Percentiles rank a stretch among this genome's conserved stretches.
phyloP scores from a whole-genome alignment of 2,329 filamentous ascomycete genomes.

The Dothideomycetes sp. region DNA sequence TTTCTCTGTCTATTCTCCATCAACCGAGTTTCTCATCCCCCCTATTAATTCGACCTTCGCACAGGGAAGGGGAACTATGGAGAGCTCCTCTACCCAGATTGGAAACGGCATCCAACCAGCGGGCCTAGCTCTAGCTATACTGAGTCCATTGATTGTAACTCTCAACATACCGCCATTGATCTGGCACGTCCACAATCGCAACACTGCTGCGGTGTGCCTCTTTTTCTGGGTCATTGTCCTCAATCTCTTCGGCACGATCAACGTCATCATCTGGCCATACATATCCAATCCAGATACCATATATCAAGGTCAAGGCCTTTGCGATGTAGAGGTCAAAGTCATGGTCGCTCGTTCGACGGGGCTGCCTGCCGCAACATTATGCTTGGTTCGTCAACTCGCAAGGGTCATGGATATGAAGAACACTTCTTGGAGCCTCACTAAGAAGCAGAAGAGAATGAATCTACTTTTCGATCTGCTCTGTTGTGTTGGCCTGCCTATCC shows the following conservation, averaged over 20 bases:
- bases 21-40: neutral
- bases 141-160: conserved; percentile 43
- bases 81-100: neutral
- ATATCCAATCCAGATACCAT: conserved; percentile 42
- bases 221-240: conserved; percentile 47
- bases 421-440: conserved; percentile 42
- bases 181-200: conserved; percentile 52
- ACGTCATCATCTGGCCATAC: conserved; percentile 55
- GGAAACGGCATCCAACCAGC: conserved; percentile 20
- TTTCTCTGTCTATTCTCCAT: neutral
- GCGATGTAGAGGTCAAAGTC: conserved; percentile 56
- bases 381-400: conserved; percentile 53
- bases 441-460: conserved; percentile 38
- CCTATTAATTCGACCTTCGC: neutral
- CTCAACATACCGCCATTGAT: conserved; percentile 49
- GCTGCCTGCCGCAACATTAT: conserved; percentile 43
- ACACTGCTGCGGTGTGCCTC: conserved; percentile 50
- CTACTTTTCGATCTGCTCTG: conserved; percentile 44
- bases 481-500: conserved; percentile 46
- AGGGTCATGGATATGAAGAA: conserved; percentile 51
- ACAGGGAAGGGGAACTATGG: conserved; percentile 7
- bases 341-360: conserved; percentile 45
- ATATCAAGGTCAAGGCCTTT: conserved; percentile 53
- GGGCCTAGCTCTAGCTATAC: conserved; percentile 38
- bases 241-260: conserved; percentile 51